Conservation (phyloP, 164 flowering plant genomes). For the Vitis rupestris region DNA sequence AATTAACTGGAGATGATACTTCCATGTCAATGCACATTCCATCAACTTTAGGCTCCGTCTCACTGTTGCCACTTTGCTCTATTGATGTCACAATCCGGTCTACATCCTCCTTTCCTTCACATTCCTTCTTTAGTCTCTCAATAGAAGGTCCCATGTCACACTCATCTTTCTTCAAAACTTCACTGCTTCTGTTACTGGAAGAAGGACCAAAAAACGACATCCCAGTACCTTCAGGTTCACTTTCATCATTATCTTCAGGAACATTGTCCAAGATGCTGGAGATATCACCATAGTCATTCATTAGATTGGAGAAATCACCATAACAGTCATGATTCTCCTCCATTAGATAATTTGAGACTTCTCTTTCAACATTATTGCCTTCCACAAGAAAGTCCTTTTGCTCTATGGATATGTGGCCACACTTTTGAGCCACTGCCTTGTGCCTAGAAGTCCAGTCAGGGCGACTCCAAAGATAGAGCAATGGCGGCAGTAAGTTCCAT, state of each 20-base stretch:
- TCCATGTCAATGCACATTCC: not conserved
- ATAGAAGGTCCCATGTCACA: no score
- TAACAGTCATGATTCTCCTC: constrained; percentile 24
- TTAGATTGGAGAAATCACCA: constrained; percentile 19
- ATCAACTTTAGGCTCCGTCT: no score
- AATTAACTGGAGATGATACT: not conserved
- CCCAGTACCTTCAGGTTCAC: constrained; percentile 10
- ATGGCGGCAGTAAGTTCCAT: constrained; percentile 67
- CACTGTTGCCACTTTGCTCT: not conserved
- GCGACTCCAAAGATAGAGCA: constrained; percentile 86
- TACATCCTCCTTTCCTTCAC: not conserved
- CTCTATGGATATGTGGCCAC: constrained; percentile 36
- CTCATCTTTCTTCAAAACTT: not conserved
- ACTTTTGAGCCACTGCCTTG: constrained; percentile 54
- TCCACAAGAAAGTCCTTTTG: not conserved
- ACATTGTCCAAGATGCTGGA: constrained; percentile 20
- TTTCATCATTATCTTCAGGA: constrained; percentile 18
- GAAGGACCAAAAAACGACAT: not conserved
- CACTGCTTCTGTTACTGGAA: not conserved
- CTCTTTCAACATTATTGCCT: constrained; percentile 2
- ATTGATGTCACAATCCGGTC: not conserved
- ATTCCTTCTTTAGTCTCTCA: not conserved
- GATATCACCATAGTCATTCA: constrained; percentile 9
- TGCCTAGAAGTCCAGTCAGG: constrained; percentile 60
- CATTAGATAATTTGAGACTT: constrained; percentile 19